Evolutionary conservation across 1,284 basidiomycete genomes (phyloP), one percentile per base, ranked within the genome.

Genomic region (Somion occarium): DNA sequence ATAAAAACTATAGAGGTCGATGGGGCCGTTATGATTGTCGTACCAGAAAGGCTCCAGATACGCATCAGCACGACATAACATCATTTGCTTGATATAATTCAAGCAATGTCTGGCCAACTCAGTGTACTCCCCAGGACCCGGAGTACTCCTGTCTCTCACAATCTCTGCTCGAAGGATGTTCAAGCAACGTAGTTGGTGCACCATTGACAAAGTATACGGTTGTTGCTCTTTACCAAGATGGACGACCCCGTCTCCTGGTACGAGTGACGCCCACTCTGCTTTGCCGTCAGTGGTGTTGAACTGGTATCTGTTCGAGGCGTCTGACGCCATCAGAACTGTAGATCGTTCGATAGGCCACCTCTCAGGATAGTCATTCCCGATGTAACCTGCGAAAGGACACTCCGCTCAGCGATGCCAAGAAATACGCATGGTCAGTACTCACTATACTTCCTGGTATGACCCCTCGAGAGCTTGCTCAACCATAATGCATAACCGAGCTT

Each of bases 1-100:
- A 56, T 70, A 64, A 24, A 60, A 59, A 7, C 55, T 63, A 23
- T 63, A 56, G 23, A 62, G 61, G 26, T 64, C 61, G 13, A 46
- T 56, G 39, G 54, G 55, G 42, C 56, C 56, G 39, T 50, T 37
- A 22, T 46, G 44, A 38, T 61, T 60, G 46, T 55, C 27, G 18
- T 23, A 49, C 3, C 61, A 51, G 20, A 62, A 67, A 0, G 65
- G 64, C 54, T 72, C 71, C 22, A 72, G 61, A 11, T 68, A 70
- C 11, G 62, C 49, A 46, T 73, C 69, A 46, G 69, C 65, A 5
- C 60, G 56, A 53, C 71, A 73, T 24, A 73, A 53, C n/a, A 68
- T 63, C 26, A 63, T 61, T 57, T 72, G 68, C 19, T 64, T 56
- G 18, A 68, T 56, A 44, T 68, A 69, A 44, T 68, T 59, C 22